A percentile compares a stretch with the other conserved stretches of the same genome.
Evolutionary conservation across 306 rosid genomes (phyloP).

Genomic region (Cucurbita maxima): DNA sequence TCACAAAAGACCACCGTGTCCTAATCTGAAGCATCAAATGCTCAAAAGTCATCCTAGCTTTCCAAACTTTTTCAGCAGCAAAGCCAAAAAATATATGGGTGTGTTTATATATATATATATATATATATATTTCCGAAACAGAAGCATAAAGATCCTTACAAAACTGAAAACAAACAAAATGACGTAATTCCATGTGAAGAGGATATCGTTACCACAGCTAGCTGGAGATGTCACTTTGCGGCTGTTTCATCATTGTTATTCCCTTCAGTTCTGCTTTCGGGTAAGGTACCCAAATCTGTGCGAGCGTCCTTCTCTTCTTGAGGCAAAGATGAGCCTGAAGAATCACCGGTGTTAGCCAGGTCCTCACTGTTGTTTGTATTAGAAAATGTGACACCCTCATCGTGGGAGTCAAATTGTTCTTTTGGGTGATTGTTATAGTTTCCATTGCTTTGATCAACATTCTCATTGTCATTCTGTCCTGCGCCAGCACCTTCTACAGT

Average conservation of each 20-base stretch:
- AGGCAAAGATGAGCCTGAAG: slow-evolving; percentile 24
- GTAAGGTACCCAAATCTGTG: slow-evolving; percentile 50
- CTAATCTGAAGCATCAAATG: not conserved
- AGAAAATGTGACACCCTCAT: slow-evolving; percentile 20
- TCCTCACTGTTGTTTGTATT: slow-evolving; percentile 7
- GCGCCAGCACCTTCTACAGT: slow-evolving; percentile 19
- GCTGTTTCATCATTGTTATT: slow-evolving; percentile 25
- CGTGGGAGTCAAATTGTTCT: slow-evolving; percentile 23
- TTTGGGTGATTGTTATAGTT: slow-evolving; percentile 23
- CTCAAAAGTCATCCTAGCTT: not conserved
- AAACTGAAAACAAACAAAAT: not conserved
- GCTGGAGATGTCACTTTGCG: slow-evolving; percentile 27
- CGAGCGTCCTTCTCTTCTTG: slow-evolving; percentile 34
- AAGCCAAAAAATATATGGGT: not conserved
- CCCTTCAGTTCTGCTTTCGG: slow-evolving; percentile 36
- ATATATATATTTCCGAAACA: not conserved
- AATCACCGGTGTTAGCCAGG: slow-evolving; percentile 19
- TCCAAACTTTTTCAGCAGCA: not conserved
- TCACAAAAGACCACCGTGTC: not conserved
- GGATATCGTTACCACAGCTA: slow-evolving; percentile 4
- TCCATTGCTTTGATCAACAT: slow-evolving; percentile 19
- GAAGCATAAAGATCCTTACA: not conserved
- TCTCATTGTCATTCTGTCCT: slow-evolving; percentile 20
- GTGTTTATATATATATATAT: not conserved
- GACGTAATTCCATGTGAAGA: not conserved